These are phyloP conservation scores for Naganishia sp. DNA, from an alignment of 1,284 basidiomycete genomes.

Conservation along the genomic window DNA sequence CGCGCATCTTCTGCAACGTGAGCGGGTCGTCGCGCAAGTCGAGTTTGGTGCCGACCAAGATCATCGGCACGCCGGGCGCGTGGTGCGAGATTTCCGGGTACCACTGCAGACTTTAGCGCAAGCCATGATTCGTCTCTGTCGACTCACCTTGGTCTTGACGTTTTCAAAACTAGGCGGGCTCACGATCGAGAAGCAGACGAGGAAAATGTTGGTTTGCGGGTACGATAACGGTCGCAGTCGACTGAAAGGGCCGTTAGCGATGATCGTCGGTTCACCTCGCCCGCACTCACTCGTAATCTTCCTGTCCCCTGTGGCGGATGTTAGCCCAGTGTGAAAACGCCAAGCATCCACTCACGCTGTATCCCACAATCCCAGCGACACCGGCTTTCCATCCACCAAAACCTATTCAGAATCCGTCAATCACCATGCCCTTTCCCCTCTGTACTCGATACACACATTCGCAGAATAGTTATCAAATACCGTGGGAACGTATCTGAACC, in stretches of 20 bases:
- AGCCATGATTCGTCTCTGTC: slow-evolving; percentile 44
- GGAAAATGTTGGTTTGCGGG: slow-evolving; percentile 98
- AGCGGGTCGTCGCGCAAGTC: slow-evolving; percentile 92
- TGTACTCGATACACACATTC: slow-evolving; percentile 20
- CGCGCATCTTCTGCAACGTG: slow-evolving; percentile 88
- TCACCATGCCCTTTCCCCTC: not conserved
- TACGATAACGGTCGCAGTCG: slow-evolving; percentile 96
- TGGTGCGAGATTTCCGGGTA: slow-evolving; percentile 33
- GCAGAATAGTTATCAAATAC: slow-evolving; percentile 55
- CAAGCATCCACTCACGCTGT: slow-evolving; percentile 55
- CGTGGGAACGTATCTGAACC: slow-evolving; percentile 51
- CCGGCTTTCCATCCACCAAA: slow-evolving; percentile 97
- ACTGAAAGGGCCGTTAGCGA: slow-evolving; percentile 57
- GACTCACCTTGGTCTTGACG: slow-evolving; percentile 42
- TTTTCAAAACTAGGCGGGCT: slow-evolving; percentile 95
- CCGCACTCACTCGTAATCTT: slow-evolving; percentile 62
- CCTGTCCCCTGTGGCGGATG: slow-evolving; percentile 80
- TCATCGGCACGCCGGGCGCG: slow-evolving; percentile 44
- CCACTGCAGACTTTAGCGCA: slow-evolving; percentile 8
- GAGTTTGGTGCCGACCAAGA: slow-evolving; percentile 72
- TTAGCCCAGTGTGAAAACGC: not conserved
- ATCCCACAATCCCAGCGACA: slow-evolving; percentile 58
- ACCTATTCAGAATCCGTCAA: slow-evolving; percentile 60
- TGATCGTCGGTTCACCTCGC: too few relatives aligned
- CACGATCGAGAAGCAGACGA: slow-evolving; percentile 98